These are phyloP conservation scores for Diatrype stigma DNA, from an alignment of 2,329 filamentous ascomycete species.

Conservation along the genomic window DNA sequence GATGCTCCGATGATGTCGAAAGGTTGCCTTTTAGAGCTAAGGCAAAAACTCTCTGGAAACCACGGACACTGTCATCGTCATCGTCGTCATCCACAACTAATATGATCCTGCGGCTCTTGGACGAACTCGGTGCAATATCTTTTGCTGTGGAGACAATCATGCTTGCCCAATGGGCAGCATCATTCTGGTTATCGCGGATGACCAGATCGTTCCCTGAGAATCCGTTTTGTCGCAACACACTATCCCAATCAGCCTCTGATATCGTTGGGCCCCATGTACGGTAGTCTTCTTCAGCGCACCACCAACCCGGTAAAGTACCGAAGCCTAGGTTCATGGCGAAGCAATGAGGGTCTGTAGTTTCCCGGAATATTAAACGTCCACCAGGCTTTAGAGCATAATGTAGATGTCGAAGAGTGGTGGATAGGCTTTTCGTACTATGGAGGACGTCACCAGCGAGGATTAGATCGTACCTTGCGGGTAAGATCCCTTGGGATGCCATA, in stretches of 20 bases:
- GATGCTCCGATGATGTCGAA: too few relatives aligned
- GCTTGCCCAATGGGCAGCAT: not conserved
- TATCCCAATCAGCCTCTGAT: constrained; percentile 5
- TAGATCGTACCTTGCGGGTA: not conserved
- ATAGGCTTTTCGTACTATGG: too few relatives aligned
- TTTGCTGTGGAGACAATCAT: constrained; percentile 1
- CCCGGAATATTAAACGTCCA: not conserved
- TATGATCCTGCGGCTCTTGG: too few relatives aligned
- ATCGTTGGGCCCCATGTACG: not conserved
- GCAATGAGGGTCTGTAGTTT: not conserved
- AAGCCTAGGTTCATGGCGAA: constrained; percentile 2
- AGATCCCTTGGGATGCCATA: not conserved
- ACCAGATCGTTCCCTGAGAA: constrained; percentile 10
- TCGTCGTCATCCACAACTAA: not conserved
- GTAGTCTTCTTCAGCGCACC: not conserved
- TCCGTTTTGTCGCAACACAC: constrained; percentile 1
- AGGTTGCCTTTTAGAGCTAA: too few relatives aligned
- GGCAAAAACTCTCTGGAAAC: too few relatives aligned
- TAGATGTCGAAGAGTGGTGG: too few relatives aligned
- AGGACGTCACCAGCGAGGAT: constrained; percentile 3
- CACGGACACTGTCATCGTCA: too few relatives aligned
- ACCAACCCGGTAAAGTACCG: constrained; percentile 4
- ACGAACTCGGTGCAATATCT: too few relatives aligned
- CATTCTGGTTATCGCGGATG: constrained; percentile 1
- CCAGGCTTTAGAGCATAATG: not conserved